A percentile compares a stretch with the other conserved stretches of the same genome.
phyloP scores from a whole-genome alignment of 2,329 filamentous ascomycete species.

The Trichoderma breve region DNA sequence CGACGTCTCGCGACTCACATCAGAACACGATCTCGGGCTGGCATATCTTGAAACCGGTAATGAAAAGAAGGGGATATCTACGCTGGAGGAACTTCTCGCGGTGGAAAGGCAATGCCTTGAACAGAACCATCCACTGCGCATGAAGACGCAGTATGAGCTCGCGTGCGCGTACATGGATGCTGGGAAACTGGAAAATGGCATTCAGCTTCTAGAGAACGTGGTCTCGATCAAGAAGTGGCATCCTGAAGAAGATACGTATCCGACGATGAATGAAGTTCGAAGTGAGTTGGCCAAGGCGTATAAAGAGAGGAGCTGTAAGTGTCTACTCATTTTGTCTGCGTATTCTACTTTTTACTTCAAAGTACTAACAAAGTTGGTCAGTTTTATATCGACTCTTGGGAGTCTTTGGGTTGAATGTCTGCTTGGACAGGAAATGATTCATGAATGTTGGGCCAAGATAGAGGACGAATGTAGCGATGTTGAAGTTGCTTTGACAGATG shows the following conservation, averaged over 20 bases:
- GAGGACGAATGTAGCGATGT: background rate
- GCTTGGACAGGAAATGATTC: background rate
- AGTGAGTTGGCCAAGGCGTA: background rate
- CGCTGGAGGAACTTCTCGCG: constrained; percentile 5
- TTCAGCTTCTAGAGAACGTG: constrained; percentile 13
- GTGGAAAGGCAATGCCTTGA: background rate
- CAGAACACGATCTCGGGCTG: background rate
- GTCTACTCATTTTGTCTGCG: background rate
- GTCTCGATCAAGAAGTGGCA: background rate
- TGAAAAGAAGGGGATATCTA: constrained; percentile 9
- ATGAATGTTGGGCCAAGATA: background rate
- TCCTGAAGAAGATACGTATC: background rate
- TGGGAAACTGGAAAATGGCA: background rate
- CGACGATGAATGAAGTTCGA: background rate
- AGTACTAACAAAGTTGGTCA: background rate
- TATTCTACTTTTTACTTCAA: background rate
- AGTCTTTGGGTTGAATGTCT: background rate
- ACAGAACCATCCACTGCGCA: background rate
- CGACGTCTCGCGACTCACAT: background rate
- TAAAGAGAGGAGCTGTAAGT: constrained; percentile 13
- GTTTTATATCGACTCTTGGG: background rate
- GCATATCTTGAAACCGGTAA: background rate
- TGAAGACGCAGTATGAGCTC: constrained; percentile 19
- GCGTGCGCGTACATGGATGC: constrained; percentile 2
- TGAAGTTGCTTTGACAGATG: background rate